Evolutionary conservation across 2,329 filamentous ascomycete species (phyloP).

Genomic region (Nothophoma quercina): DNA sequence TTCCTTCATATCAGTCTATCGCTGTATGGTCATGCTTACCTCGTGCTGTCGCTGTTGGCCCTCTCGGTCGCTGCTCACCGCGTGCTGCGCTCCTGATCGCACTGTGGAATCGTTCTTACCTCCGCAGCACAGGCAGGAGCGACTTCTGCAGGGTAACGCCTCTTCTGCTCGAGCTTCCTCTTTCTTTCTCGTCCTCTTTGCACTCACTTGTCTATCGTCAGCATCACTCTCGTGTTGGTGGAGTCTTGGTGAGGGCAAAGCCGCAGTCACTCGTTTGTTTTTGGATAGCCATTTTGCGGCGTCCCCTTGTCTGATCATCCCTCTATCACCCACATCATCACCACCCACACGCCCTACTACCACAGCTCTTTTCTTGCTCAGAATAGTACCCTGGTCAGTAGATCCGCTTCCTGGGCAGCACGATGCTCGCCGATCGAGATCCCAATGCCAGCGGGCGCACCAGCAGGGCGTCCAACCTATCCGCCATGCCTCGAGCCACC

Average conservation of each 20-base stretch:
- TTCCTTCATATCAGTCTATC: not conserved
- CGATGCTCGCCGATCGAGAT: conserved; percentile 56
- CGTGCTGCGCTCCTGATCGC: not conserved
- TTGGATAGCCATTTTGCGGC: conserved; percentile 30
- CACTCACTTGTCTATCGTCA: conserved; percentile 19
- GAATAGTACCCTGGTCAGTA: not conserved
- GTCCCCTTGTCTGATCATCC: conserved; percentile 30
- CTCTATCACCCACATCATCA: conserved; percentile 28
- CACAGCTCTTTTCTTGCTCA: conserved; percentile 4
- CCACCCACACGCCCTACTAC: conserved; percentile 8
- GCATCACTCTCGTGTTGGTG: conserved; percentile 26
- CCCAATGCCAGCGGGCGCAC: conserved; percentile 56
- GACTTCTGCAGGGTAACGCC: not conserved
- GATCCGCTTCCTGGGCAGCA: conserved; percentile 25
- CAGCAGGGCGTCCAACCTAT: conserved; percentile 57
- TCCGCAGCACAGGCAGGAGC: conserved; percentile 2
- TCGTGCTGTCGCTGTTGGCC: not conserved
- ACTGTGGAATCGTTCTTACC: conserved; percentile 2
- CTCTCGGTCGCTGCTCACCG: not conserved
- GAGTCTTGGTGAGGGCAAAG: conserved; percentile 22
- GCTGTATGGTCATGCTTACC: not conserved
- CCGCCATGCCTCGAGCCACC: conserved; percentile 46
- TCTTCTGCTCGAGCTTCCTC: not conserved
- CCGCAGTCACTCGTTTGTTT: conserved; percentile 25
- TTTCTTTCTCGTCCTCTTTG: not conserved